Conservation (phyloP, 257 asterid genomes). For the Fraxinus pennsylvanica region DNA sequence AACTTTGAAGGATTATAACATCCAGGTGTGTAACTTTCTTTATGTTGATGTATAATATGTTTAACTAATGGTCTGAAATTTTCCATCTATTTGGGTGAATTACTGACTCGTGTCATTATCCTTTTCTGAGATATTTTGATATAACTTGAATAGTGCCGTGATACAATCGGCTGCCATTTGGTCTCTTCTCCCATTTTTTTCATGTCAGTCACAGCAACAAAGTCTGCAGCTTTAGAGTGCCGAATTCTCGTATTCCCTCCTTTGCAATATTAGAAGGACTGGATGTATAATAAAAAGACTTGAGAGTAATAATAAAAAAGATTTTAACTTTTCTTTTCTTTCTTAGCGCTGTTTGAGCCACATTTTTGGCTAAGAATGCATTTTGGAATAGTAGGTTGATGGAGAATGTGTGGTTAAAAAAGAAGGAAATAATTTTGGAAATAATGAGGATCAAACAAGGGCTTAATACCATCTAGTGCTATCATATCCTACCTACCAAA, state of each 20-base stretch:
- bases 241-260: background rate
- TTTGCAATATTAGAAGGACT: background rate
- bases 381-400: too few species aligned
- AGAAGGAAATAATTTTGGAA: too few species aligned
- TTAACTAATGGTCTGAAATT: background rate
- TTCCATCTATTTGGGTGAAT: background rate
- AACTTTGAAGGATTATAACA: conserved; percentile 51
- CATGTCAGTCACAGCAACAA: background rate
- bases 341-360: too few species aligned
- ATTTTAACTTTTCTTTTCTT: background rate
- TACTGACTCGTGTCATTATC: background rate
- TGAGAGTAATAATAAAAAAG: too few species aligned
- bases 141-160: background rate
- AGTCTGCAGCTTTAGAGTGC: background rate
- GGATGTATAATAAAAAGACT: too few species aligned
- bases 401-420: too few species aligned
- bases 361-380: too few species aligned
- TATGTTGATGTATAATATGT: background rate
- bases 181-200: background rate
- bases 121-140: too few species aligned
- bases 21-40: conserved; percentile 32
- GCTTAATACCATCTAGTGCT: background rate
- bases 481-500: background rate
- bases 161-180: background rate
- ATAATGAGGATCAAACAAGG: too few species aligned